phyloP scores from a whole-genome alignment of 2,329 filamentous ascomycete genomes.

The Tolypocladium nubicola region DNA sequence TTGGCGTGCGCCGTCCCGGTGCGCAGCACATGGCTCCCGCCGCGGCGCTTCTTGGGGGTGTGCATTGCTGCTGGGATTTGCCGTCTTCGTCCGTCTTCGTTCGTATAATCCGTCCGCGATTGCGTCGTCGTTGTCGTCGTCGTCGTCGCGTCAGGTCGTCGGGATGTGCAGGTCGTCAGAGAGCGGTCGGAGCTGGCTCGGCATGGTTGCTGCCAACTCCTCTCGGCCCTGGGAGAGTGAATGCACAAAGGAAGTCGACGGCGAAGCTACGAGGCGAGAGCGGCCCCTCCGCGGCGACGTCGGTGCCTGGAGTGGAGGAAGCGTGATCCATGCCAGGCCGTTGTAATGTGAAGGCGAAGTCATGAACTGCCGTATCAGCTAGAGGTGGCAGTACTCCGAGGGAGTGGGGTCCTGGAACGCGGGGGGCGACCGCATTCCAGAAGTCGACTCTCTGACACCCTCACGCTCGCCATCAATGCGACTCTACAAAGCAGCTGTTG shows the following conservation, averaged over 20 bases:
- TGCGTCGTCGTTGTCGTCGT: neutral
- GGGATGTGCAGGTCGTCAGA: conserved; percentile 11
- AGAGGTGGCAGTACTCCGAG: neutral
- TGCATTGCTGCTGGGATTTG: conserved; percentile 19
- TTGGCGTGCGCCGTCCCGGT: conserved; percentile 8
- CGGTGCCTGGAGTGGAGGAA: neutral
- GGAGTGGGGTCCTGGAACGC: neutral
- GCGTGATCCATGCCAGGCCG: neutral
- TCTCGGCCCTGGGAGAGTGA: neutral
- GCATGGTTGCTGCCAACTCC: conserved; percentile 15
- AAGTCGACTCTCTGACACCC: too few relatives aligned
- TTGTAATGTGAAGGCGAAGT: neutral
- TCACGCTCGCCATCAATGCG: too few relatives aligned
- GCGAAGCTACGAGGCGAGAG: neutral
- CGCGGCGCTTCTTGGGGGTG: conserved; percentile 34
- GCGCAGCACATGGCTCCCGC: conserved; percentile 14
- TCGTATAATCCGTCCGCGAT: neutral
- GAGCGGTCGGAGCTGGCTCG: conserved; percentile 11
- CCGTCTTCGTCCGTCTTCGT: neutral
- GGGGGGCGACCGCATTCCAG: neutral
- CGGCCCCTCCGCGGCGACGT: neutral
- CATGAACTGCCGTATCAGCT: neutral
- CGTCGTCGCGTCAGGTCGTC: conserved; percentile 12
- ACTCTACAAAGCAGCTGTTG: too few relatives aligned
- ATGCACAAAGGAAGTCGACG: neutral